Base-by-base conservation (phyloP, 345 rosid species). In the Linum tenue region DNA sequence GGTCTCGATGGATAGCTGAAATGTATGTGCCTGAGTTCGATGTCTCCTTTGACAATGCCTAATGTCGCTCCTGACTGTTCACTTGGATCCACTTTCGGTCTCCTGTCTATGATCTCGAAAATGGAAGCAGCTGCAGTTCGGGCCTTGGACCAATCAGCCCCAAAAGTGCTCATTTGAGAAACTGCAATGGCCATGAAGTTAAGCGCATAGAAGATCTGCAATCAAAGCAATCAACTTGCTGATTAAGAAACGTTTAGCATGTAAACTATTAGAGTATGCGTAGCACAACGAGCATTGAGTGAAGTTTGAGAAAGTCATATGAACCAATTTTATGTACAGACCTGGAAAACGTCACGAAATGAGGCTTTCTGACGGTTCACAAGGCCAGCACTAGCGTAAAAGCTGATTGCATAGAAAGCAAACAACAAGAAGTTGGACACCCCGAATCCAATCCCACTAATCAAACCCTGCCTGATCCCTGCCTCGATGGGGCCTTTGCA, bases 381-480 rank as follows among this genome's bases (percentile, higher is more conserved):
- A 5, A 56, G n/a, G 9, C 31, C 7, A 35, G 59, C 31, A 12
- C 59, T 31, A 0, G 37, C 5, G n/a, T 56, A 56, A 8, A 56
- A 56, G 16, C 31, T 56, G 31, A n/a, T n/a, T 56, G 59, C 59
- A 56, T 9, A n/a, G 36, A 56, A 16, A 11, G 7, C 0, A 35
- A 12, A 56, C 36, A 7, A 31, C 5, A 15, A 16, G n/a, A 56
- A 56, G 9, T 11, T 12, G 6, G 59, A 56, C 7, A 16, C 3
- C 7, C 59, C 59, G 9, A 56, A 56, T 9, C 59, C 59, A 5
- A 56, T 56, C 31, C 59, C 59, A 56, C 59, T 56, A 12, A 56
- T 35, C 14, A 56, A 4, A 3, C 59, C 59, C 6, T 12, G 59
- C 59, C 37, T 7, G 8, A 56, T 31, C 6, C 59, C 59, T 12